Evolutionary conservation across 139 green algal species (phyloP), one percentile per base, ranked within the genome.

Genomic region (Chlamydomonas sphaeroides): DNA sequence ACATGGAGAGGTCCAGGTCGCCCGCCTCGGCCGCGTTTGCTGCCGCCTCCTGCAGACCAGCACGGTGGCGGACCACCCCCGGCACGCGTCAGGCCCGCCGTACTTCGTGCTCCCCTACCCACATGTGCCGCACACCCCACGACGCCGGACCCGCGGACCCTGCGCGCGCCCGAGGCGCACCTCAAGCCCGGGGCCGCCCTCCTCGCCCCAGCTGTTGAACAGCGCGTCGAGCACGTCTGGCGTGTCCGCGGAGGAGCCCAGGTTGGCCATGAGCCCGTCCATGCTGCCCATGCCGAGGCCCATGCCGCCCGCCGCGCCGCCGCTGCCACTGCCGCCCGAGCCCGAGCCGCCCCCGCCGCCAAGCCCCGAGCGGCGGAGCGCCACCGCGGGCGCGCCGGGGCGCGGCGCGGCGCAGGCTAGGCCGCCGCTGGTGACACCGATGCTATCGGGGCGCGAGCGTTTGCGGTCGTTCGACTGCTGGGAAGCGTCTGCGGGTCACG

Each of bases 141-240:
- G 14, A 10, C 10, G 45, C 45, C 14, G 14, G 10, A 14, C 45
- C 45, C 14, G 45, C 45, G 14, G 45, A 10, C 10, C 45, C 10
- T 21, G 10, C 45, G 45, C 45, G 45, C 14, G 8, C 14, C 45
- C 45, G 14, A 14, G 11, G 17, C 63, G 28, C 33, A 70, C 73
- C 73, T 70, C 73, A 0, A 80, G 45, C 2, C 57, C 15, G 17
- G 32, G 41, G 0, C 42, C 42, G 20, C 42, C 75, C 75, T 73
- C 62, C 62, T 82, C 75, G 32, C 75, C 75, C 75, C 75, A 82
- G 75, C 75, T 82, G 35, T 63, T 82, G 45, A 82, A 82, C 41
- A 82, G 45, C n/a, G 45, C 63, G 30, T 82, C 75, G 62, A 82
- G 42, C 39, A 65, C 62, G 63, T 82, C 62, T 0, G 75, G 62